Percentiles rank a stretch among this genome's conserved stretches.
phyloP scores from a whole-genome alignment of 306 rosid species.

The Mucuna pruriens region DNA sequence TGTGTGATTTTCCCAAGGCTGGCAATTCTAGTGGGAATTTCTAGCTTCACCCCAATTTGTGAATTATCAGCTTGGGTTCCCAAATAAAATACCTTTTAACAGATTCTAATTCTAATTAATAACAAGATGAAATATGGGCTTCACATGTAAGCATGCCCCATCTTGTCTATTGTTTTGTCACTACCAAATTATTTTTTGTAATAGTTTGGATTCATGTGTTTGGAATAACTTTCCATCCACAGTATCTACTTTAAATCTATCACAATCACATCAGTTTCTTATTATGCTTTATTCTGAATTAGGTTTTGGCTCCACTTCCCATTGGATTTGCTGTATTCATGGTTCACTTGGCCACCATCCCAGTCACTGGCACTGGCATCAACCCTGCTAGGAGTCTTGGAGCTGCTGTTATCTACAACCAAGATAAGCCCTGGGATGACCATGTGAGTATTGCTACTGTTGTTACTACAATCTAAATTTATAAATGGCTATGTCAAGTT shows the following conservation, averaged over 20 bases:
- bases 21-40: slow-evolving; percentile 34
- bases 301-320: slow-evolving; percentile 99
- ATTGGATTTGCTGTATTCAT: slow-evolving; percentile 96
- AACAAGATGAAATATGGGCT: slow-evolving; percentile 33
- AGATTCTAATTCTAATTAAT: slow-evolving; percentile 30
- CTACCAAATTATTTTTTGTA: background rate
- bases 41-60: slow-evolving; percentile 30
- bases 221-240: slow-evolving; percentile 28
- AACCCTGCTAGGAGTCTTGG: slow-evolving; percentile 98
- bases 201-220: slow-evolving; percentile 38
- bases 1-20: slow-evolving; percentile 42
- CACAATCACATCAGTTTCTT: slow-evolving; percentile 31
- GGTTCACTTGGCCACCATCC: slow-evolving; percentile 98
- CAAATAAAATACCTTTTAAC: slow-evolving; percentile 20
- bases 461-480: background rate
- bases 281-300: slow-evolving; percentile 15
- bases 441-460: slow-evolving; percentile 56
- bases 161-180: slow-evolving; percentile 32
- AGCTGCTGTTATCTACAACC: slow-evolving; percentile 72
- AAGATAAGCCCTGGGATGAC: slow-evolving; percentile 71
- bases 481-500: background rate
- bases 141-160: slow-evolving; percentile 52
- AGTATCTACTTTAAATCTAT: slow-evolving; percentile 32
- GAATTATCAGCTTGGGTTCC: slow-evolving; percentile 34
- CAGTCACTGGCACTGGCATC: slow-evolving; percentile 89